Conservation (phyloP, 2,329 filamentous ascomycete genomes). For the Clarireedia sp. region DNA sequence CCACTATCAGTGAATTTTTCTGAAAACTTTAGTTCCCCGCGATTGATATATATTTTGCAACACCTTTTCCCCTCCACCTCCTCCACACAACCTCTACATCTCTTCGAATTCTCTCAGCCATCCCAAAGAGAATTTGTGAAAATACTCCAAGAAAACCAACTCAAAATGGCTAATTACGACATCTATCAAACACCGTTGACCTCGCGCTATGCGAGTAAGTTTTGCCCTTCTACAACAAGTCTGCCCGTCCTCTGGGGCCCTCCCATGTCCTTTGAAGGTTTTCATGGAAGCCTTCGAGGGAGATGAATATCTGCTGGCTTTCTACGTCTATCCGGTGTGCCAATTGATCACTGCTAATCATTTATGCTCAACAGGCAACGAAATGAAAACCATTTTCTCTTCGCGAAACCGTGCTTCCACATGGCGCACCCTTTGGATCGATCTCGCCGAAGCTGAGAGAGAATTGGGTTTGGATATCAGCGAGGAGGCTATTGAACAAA, state of each 20-base stretch:
- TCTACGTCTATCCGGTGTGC: neutral
- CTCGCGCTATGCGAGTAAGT: constrained; percentile 55
- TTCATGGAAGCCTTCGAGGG: neutral
- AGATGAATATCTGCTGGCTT: neutral
- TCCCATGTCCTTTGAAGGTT: neutral
- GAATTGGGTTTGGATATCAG: constrained; percentile 73
- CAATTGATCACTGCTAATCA: constrained; percentile 1
- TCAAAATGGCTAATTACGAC: constrained; percentile 33
- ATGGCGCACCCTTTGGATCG: constrained; percentile 62
- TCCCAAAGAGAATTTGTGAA: neutral
- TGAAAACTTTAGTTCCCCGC: neutral
- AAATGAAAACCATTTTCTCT: constrained; percentile 76
- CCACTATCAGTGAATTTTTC: neutral
- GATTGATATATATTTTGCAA: too few relatives aligned
- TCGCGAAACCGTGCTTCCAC: constrained; percentile 50
- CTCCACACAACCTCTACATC: neutral
- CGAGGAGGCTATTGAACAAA: constrained; percentile 65
- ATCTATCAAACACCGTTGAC: constrained; percentile 61
- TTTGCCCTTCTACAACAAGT: neutral
- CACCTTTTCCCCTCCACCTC: neutral
- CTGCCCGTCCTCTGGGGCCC: neutral
- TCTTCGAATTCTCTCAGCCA: neutral
- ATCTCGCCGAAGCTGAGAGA: constrained; percentile 73
- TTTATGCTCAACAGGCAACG: constrained; percentile 26
- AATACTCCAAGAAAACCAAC: neutral